Conservation (phyloP, 768 basidiomycete genomes). For the Amyloporia xantha region DNA sequence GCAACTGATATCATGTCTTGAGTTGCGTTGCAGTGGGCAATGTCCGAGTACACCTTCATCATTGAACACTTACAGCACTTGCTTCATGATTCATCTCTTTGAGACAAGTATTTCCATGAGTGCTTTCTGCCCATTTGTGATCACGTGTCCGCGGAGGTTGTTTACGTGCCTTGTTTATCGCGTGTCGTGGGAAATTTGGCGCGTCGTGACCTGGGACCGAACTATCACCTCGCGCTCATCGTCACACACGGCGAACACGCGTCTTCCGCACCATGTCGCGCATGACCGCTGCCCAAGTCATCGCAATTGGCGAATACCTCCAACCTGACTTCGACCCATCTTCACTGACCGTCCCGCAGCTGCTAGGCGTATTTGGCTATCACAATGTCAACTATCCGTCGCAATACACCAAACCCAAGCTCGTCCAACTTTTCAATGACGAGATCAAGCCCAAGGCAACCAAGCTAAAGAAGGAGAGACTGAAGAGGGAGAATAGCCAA, state of each 20-base stretch:
- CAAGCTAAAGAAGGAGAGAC: conserved; percentile 56
- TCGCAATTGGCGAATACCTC: conserved; percentile 71
- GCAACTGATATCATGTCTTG: no score
- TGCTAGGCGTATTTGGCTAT: conserved; percentile 69
- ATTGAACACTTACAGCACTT: no score
- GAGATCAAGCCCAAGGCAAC: conserved; percentile 57
- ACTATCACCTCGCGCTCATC: conserved; percentile 13
- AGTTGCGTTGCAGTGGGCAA: no score
- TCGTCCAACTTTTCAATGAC: conserved; percentile 72
- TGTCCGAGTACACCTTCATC: no score
- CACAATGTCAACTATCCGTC: conserved; percentile 72
- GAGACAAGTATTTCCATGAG: no score
- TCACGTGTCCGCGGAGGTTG: neutral
- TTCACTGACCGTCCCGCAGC: conserved; percentile 71
- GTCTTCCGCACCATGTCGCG: conserved; percentile 51
- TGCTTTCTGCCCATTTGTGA: no score
- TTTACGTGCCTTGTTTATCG: neutral
- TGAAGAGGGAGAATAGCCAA: conserved; percentile 59
- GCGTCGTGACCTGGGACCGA: conserved; percentile 19
- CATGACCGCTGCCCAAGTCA: conserved; percentile 71
- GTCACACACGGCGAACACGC: conserved; percentile 14
- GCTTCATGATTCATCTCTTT: no score
- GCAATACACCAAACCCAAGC: conserved; percentile 70
- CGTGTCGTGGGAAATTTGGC: conserved; percentile 15
- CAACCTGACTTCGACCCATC: conserved; percentile 71